A percentile compares a stretch with the other conserved stretches of the same genome.
These are phyloP conservation scores for Microglena sp. DNA, from an alignment of 139 green algal genomes.

Conservation along the genomic window DNA sequence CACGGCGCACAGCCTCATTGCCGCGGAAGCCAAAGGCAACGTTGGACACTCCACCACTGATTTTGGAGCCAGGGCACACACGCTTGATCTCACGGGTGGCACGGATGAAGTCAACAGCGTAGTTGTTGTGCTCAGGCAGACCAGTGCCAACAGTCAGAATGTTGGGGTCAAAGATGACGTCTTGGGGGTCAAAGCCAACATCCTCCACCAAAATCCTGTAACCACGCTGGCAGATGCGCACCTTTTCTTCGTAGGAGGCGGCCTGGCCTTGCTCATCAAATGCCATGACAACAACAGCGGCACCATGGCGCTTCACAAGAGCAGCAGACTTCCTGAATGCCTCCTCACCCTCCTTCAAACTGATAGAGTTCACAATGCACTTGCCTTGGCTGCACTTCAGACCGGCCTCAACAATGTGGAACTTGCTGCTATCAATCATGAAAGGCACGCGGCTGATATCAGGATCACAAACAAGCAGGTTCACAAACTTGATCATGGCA, in stretches of 20 bases:
- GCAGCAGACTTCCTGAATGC: slow-evolving; percentile 75
- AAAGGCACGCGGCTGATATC: slow-evolving; percentile 91
- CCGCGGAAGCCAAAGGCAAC: slow-evolving; percentile 97
- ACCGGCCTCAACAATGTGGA: slow-evolving; percentile 94
- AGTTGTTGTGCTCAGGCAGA: slow-evolving; percentile 98
- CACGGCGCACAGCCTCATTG: slow-evolving; percentile 90
- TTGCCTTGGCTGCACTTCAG: slow-evolving; percentile 94
- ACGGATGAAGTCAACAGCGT: slow-evolving; percentile 96
- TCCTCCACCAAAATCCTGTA: slow-evolving; percentile 94
- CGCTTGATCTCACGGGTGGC: slow-evolving; percentile 92
- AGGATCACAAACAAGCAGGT: slow-evolving; percentile 91
- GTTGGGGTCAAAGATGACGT: slow-evolving; percentile 99
- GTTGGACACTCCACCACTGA: slow-evolving; percentile 95
- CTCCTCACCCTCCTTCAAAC: slow-evolving; percentile 94
- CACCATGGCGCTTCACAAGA: slow-evolving; percentile 81
- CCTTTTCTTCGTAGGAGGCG: slow-evolving; percentile 62
- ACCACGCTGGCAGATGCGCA: slow-evolving; percentile 88
- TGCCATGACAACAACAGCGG: slow-evolving; percentile 97
- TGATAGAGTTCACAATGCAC: slow-evolving; percentile 99
- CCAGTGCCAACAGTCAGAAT: slow-evolving; percentile 97
- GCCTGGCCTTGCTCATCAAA: slow-evolving; percentile 93
- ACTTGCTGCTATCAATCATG: slow-evolving; percentile 99
- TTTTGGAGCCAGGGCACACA: slow-evolving; percentile 89
- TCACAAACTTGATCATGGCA: slow-evolving; percentile 96
- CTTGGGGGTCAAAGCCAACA: slow-evolving; percentile 88